Base-by-base conservation (phyloP, 768 basidiomycete species). In the Hemileccinum rubropunctum region DNA sequence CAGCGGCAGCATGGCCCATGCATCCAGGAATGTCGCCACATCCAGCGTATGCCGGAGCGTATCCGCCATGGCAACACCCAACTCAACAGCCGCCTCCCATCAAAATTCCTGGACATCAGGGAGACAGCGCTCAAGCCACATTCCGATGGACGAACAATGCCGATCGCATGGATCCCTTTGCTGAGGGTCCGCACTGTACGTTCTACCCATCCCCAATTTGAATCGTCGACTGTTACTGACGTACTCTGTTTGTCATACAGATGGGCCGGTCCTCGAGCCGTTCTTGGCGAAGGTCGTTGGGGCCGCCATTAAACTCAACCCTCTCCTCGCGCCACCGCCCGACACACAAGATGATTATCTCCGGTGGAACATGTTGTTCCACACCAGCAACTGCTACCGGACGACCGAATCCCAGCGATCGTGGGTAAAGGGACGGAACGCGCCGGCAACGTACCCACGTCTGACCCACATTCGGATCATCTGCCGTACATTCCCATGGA, bases 301-400 rank as follows among this genome's bases (percentile, higher is more conserved):
- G 0, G 81, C 80, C 1, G 53, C 56, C 6, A 54, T 83, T 6
- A 64, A 67, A 40, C 49, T 90, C 30, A 89, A 90, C 60, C 86
- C 88, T 0, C 73, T 88, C 21, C 70, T 89, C 14, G 59, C 67
- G 0, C 81, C 83, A 17, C 70, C 65, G 52, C 65, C 76, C 0
- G 72, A 73, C 9, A 63, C 64, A 4, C 57, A 68, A 5, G 74
- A 78, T 1, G 75, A 76, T 6, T 78, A 79, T 60, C 69, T 90
- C 38, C 79, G 77, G 41, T 89, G 87, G 86, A 85, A 86, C 67
- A 85, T 90, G 82, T 74, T 86, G 36, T 87, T 82, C 62, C 70
- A 73, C 6, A 77, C 84, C 6, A 77, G 74, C 35, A 74, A 80
- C 51, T 81, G 82, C 47, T 78, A 78, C 56, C 78, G 82, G 49